Evolutionary conservation across 805 yeast species (phyloP), one percentile per base, ranked within the genome.

Genomic region (Yarrowia keelungensis): DNA sequence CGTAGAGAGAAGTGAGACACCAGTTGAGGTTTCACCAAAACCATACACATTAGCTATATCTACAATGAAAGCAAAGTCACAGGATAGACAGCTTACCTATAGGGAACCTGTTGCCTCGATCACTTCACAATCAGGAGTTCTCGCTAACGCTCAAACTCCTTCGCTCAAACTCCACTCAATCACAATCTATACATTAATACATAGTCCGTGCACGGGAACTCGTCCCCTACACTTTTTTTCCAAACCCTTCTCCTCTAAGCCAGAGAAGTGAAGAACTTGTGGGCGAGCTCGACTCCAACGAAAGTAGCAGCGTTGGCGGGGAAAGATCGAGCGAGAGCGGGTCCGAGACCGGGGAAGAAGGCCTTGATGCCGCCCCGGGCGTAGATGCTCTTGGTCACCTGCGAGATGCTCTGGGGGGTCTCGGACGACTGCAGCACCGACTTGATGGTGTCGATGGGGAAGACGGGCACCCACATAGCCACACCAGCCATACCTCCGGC

Each of bases 241-340:
- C 32, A 26, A 26, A 26, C 32, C 0, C 32, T 26, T 26, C 32
- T 26, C 32, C 32, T 5, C 7, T 53, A 53, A 39, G 59, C 43
- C 10, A 59, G 51, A 19, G 65, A 45, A 9, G 54, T 74, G 74
- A 81, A 79, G 61, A 75, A 72, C 66, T 75, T 71, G 73, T 77
- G 76, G 26, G 97, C 91, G 69, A 93, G 75, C 78, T 94, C 99
- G 39, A 94, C 98, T 58, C 98, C 99, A 43, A 92, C 85, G 81
- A 94, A 94, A 2, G 98, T 93, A 9, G 99, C 98, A n/a, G 99
- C 99, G 79, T 95, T 94, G 26, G 98, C 98, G 3, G 98, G 98
- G 89, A 95, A 94, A 49, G 97, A 89, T 79, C 99, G 86, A 35
- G 92, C 86, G 75, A 94, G 81, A 2, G 98, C 98, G 7, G 99